phyloP scores from a whole-genome alignment of 164 flowering plant genomes.

The Vitis riparia region DNA sequence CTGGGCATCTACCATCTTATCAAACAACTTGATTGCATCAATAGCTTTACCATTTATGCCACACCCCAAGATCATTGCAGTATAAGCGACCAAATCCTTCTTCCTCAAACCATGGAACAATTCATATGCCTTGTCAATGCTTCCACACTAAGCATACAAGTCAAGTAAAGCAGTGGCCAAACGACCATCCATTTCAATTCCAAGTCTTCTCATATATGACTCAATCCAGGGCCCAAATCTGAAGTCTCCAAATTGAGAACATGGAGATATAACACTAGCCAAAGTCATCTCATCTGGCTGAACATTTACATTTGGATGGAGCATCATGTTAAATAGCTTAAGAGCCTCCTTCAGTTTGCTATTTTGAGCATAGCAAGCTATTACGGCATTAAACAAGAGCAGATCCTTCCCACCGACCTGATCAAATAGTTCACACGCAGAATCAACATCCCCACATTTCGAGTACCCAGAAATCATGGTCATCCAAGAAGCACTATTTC shows the following conservation, averaged over 20 bases:
- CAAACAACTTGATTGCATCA: constrained; percentile 29
- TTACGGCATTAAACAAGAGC: constrained; percentile 30
- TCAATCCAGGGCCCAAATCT: constrained; percentile 29
- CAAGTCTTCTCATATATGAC: constrained; percentile 18
- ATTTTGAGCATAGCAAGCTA: constrained; percentile 43
- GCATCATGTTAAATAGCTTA: constrained; percentile 35
- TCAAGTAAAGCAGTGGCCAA: constrained; percentile 36
- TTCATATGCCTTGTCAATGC: constrained; percentile 30
- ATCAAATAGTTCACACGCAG: constrained; percentile 31
- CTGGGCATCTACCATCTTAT: constrained; percentile 27
- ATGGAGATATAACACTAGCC: constrained; percentile 34
- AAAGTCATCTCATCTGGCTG: constrained; percentile 44
- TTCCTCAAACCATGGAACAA: constrained; percentile 21
- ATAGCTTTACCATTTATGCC: constrained; percentile 33
- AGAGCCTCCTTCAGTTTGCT: constrained; percentile 35
- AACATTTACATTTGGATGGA: constrained; percentile 18
- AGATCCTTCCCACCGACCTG: constrained; percentile 22
- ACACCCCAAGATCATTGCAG: constrained; percentile 41
- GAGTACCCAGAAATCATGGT: constrained; percentile 42
- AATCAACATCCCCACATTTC: constrained; percentile 23
- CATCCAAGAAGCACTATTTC: constrained; percentile 28
- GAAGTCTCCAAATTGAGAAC: constrained; percentile 38
- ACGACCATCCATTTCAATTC: constrained; percentile 30
- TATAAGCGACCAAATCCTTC: constrained; percentile 34
- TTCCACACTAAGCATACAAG: constrained; percentile 34